Percentiles rank a stretch among this genome's conserved stretches.
phyloP scores from a whole-genome alignment of 176 grass and related monocot species.

The Oryza longistaminata region DNA sequence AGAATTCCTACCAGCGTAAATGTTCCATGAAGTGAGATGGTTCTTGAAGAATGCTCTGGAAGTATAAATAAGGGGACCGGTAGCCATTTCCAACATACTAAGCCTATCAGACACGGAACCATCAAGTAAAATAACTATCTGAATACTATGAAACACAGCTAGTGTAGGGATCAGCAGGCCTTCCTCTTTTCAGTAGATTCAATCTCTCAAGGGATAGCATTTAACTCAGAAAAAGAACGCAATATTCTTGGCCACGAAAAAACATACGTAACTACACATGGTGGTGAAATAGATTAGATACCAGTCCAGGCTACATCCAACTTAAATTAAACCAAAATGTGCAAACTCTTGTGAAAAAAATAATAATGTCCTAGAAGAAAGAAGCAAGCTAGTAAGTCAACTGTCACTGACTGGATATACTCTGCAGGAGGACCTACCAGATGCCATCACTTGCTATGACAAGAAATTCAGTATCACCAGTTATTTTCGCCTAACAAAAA shows the following conservation, averaged over 20 bases:
- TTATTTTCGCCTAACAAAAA: conserved; percentile 33
- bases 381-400: background rate
- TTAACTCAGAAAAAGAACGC: background rate
- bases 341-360: background rate
- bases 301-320: background rate
- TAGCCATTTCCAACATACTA: background rate
- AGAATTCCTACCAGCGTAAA: background rate
- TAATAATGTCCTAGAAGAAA: background rate
- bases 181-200: background rate
- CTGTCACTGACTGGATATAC: background rate
- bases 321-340: background rate
- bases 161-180: background rate
- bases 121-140: background rate
- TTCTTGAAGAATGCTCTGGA: background rate
- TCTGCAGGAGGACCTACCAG: conserved; percentile 44
- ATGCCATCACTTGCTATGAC: conserved; percentile 45
- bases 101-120: background rate
- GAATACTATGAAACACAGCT: background rate
- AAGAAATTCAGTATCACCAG: conserved; percentile 41
- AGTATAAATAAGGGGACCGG: no score
- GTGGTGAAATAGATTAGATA: background rate
- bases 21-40: conserved; percentile 15
- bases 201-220: background rate
- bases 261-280: background rate
- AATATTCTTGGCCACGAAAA: background rate